These are phyloP conservation scores for Fragaria vesca DNA, from an alignment of 306 rosid species.

Conservation along the genomic window DNA sequence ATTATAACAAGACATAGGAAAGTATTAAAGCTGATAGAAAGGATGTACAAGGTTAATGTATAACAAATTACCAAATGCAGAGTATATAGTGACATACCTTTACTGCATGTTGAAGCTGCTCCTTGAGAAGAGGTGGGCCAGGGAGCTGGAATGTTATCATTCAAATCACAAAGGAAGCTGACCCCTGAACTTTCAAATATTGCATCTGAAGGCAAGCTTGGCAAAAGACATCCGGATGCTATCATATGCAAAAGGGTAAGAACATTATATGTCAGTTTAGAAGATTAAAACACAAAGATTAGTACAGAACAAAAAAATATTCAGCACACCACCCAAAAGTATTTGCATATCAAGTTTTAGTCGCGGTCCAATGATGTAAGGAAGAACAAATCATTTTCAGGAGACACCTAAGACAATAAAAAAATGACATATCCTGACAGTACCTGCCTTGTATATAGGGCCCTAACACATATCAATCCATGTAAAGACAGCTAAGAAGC, in stretches of 20 bases:
- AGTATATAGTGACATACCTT: slow-evolving; percentile 38
- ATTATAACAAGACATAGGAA: slow-evolving; percentile 2
- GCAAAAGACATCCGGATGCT: slow-evolving; percentile 90
- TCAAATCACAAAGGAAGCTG: slow-evolving; percentile 89
- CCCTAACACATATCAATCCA: neutral
- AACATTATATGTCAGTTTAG: slow-evolving; percentile 11
- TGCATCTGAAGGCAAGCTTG: slow-evolving; percentile 94
- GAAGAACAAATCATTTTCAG: neutral
- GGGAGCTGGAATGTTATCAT: slow-evolving; percentile 96
- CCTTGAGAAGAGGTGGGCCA: slow-evolving; percentile 76
- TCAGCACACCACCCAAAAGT: neutral
- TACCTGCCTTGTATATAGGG: neutral
- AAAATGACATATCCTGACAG: neutral
- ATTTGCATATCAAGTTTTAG: neutral
- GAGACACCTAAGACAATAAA: neutral
- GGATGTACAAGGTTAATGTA: neutral
- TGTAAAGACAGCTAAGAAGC: neutral
- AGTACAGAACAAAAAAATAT: neutral
- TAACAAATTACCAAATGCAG: neutral
- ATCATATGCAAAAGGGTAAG: slow-evolving; percentile 25
- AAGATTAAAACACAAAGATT: neutral
- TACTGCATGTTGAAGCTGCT: slow-evolving; percentile 74
- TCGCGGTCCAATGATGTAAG: neutral
- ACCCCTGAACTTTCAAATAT: slow-evolving; percentile 78
- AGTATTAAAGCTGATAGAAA: no score